Evolutionary conservation across 257 asterid species (phyloP).

Genomic region (Penstemon eatonii): DNA sequence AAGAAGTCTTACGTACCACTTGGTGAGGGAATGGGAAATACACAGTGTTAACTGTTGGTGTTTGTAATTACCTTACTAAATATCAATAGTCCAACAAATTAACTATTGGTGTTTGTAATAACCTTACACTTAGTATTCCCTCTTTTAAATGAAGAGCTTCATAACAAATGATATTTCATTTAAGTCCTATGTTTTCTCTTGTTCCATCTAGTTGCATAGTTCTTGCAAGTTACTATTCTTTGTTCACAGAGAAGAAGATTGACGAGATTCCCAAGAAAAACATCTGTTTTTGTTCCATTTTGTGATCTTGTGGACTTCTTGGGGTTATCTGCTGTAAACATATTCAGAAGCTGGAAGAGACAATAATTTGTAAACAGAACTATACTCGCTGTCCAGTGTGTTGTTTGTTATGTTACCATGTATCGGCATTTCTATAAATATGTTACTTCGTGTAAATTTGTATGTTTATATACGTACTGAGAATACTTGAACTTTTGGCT

Average conservation of each 20-base stretch:
- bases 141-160: not conserved
- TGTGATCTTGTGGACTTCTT: conserved; percentile 37
- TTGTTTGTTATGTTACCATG: conserved; percentile 33
- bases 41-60: too few species aligned
- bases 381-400: conserved; percentile 41
- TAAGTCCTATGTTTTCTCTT: conserved; percentile 8
- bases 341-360: conserved; percentile 36
- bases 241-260: conserved; percentile 46
- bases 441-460: conserved; percentile 40
- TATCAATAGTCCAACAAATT: not conserved
- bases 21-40: conserved; percentile 9
- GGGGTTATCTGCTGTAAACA: conserved; percentile 35
- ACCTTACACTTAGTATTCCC: not conserved
- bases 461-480: conserved; percentile 32
- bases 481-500: conserved; percentile 32
- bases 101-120: not conserved
- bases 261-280: conserved; percentile 42
- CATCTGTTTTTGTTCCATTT: conserved; percentile 43
- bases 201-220: conserved; percentile 17
- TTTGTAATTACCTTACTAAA: too few species aligned
- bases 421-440: conserved; percentile 37
- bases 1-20: not conserved
- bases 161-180: conserved; percentile 10
- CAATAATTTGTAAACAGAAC: conserved; percentile 52
- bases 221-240: conserved; percentile 32